phyloP scores from a whole-genome alignment of 495 filamentous ascomycete genomes.

The Neurospora hispaniola region DNA sequence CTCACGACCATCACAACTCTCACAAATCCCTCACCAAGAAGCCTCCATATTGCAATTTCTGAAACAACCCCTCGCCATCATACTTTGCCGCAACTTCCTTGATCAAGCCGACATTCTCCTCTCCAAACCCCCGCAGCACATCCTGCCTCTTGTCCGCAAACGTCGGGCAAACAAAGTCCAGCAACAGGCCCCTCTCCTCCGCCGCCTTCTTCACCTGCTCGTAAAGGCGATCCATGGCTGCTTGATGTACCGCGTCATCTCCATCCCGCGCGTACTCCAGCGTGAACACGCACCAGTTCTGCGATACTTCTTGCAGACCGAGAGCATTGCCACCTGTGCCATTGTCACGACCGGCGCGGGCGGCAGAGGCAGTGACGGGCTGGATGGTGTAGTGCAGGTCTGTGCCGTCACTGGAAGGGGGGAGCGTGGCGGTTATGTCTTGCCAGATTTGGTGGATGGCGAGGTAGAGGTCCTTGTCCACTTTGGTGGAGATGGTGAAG shows the following conservation, averaged over 20 bases:
- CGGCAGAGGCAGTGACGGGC: conserved; percentile 33
- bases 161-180: conserved; percentile 25
- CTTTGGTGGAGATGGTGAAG: conserved; percentile 21
- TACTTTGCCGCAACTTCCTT: conserved; percentile 32
- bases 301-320: conserved; percentile 32
- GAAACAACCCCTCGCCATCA: conserved; percentile 40
- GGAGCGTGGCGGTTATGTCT: conserved; percentile 10
- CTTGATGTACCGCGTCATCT: neutral
- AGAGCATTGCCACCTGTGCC: conserved; percentile 41
- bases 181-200: conserved; percentile 14
- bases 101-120: conserved; percentile 29
- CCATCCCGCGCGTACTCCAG: neutral
- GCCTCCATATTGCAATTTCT: conserved; percentile 30
- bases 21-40: conserved; percentile 8
- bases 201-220: conserved; percentile 8
- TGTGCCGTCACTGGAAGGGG: conserved; percentile 7
- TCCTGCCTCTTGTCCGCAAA: conserved; percentile 35
- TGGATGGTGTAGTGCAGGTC: conserved; percentile 28
- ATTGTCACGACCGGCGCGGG: conserved; percentile 30
- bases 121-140: conserved; percentile 38
- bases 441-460: conserved; percentile 14
- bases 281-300: conserved; percentile 15
- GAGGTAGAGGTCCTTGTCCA: conserved; percentile 13
- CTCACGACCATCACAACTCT: neutral
- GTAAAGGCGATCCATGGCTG: neutral